A percentile compares a stretch with the other conserved stretches of the same genome.
These are phyloP conservation scores for Eustoma russellianum DNA, from an alignment of 257 asterid species.

Conservation along the genomic window DNA sequence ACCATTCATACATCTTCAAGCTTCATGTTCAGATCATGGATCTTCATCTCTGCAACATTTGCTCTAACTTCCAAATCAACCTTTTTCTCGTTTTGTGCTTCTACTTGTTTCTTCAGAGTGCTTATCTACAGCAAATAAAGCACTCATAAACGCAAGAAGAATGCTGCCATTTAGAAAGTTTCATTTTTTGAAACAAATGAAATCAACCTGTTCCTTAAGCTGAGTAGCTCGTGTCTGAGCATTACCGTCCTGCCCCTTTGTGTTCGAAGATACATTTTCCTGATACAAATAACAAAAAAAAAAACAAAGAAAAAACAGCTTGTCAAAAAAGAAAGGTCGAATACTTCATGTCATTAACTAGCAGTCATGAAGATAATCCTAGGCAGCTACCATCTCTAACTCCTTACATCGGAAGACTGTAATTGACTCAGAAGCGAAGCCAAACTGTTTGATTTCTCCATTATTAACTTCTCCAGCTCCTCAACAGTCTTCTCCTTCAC, in stretches of 20 bases:
- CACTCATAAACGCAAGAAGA: not conserved
- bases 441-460: conserved; percentile 29
- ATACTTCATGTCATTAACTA: not conserved
- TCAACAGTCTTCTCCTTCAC: conserved; percentile 27
- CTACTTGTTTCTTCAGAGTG: conserved; percentile 30
- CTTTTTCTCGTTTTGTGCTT: conserved; percentile 28
- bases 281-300: conserved; percentile 1
- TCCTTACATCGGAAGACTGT: conserved; percentile 22
- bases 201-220: conserved; percentile 33
- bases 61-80: conserved; percentile 21
- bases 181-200: not conserved
- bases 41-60: conserved; percentile 25
- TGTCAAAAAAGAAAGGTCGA: too few relatives aligned
- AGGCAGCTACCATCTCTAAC: not conserved
- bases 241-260: conserved; percentile 19
- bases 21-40: conserved; percentile 26
- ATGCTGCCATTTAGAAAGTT: not conserved
- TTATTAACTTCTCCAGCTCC: conserved; percentile 22
- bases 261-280: conserved; percentile 25
- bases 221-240: conserved; percentile 26
- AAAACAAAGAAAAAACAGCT: not conserved
- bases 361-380: not conserved
- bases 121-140: conserved; percentile 20
- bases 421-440: conserved; percentile 28
- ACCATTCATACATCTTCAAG: conserved; percentile 30